A percentile compares a stretch with the other conserved stretches of the same genome.
Evolutionary conservation across 2,329 filamentous ascomycete genomes (phyloP).

Genomic region (Fusarium camptoceras): DNA sequence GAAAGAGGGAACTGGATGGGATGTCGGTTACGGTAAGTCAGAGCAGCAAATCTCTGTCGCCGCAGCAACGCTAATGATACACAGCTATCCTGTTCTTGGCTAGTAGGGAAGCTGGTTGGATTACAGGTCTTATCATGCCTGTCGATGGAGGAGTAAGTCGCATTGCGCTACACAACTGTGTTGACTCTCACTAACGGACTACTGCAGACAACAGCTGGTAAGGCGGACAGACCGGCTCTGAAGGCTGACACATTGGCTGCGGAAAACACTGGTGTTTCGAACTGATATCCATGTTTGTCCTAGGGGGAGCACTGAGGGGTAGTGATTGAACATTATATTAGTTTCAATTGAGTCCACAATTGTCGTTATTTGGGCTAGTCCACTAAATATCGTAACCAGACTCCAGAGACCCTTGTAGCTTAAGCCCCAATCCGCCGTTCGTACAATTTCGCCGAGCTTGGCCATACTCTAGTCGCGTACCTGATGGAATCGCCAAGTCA

Average conservation of each 20-base stretch:
- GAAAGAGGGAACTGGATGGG: conserved; percentile 15
- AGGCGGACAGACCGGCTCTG: conserved; percentile 6
- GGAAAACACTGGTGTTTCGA: conserved; percentile 1
- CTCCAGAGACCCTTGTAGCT: too few species aligned
- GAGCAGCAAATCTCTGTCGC: too few species aligned
- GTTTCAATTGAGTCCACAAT: too few species aligned
- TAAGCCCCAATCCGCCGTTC: too few species aligned
- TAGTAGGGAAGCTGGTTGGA: conserved; percentile 10
- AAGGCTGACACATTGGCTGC: conserved; percentile 7
- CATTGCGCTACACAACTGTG: neutral
- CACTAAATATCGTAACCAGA: too few species aligned
- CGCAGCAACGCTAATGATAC: too few species aligned
- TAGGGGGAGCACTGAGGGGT: too few species aligned
- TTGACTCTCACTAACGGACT: neutral
- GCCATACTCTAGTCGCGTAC: too few species aligned
- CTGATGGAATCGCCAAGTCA: too few species aligned
- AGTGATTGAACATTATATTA: too few species aligned
- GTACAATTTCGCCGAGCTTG: too few species aligned
- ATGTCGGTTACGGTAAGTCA: conserved; percentile 6
- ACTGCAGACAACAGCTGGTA: conserved; percentile 3
- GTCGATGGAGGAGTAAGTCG: conserved; percentile 10
- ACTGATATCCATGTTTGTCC: neutral
- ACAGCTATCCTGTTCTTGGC: conserved; percentile 6
- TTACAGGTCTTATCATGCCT: conserved; percentile 12
- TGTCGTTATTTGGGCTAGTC: too few species aligned